Percentiles rank a stretch among this genome's conserved stretches.
Evolutionary conservation across 352 stramenopile species (phyloP).

Genomic region (Plasmopara muralis): DNA sequence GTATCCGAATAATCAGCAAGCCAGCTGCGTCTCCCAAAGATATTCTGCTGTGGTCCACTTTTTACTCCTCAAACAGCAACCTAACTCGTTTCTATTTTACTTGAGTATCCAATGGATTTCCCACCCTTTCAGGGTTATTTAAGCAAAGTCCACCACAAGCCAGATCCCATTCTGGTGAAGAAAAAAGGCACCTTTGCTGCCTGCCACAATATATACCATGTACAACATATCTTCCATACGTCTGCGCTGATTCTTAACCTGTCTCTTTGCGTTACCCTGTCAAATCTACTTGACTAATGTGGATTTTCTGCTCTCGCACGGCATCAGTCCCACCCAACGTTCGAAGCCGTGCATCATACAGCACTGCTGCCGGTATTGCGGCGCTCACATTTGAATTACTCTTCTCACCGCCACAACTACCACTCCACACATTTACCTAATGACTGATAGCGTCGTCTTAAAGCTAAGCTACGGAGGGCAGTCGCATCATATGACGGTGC

Average conservation of each 20-base stretch:
- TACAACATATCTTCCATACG: neutral
- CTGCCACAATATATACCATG: constrained; percentile 2
- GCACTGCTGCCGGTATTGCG: neutral
- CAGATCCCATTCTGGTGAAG: constrained; percentile 18
- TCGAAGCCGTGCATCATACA: constrained; percentile 6
- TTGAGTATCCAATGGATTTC: constrained; percentile 12
- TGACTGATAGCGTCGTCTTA: constrained; percentile 31
- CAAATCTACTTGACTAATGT: neutral
- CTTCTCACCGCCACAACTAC: neutral
- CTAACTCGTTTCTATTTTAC: constrained; percentile 3
- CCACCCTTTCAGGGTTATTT: constrained; percentile 23
- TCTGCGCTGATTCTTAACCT: neutral
- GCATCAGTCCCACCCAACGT: constrained; percentile 17
- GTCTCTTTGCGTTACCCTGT: constrained; percentile 2
- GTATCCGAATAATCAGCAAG: neutral
- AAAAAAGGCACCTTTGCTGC: constrained; percentile 5
- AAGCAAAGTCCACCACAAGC: constrained; percentile 21
- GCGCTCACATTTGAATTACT: constrained; percentile 22
- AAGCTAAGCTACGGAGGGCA: constrained; percentile 51
- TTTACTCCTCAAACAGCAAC: constrained; percentile 12
- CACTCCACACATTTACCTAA: neutral
- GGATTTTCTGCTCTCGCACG: constrained; percentile 2
- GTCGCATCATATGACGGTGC: constrained; percentile 38
- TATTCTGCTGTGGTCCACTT: neutral
- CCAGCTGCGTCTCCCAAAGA: constrained; percentile 11